Evolutionary conservation across 176 grass and related monocot species (phyloP), one percentile per base, ranked within the genome.

Genomic region (Raddia guianensis): DNA sequence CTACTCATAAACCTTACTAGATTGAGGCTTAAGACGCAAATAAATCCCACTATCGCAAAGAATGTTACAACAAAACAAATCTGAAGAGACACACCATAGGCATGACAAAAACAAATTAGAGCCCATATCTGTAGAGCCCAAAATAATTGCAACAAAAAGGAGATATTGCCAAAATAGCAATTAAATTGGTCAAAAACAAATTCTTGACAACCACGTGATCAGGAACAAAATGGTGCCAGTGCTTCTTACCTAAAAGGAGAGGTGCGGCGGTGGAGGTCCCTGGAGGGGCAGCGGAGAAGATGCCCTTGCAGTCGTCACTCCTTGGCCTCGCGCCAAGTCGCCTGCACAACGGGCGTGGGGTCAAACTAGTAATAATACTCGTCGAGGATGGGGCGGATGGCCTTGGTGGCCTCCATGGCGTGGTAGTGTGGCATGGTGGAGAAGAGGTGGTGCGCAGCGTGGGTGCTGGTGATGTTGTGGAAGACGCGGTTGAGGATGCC

Each of bases 341-440:
- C 95, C 84, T 86, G 67, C 21, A 49, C 84, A 3, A 98, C 88
- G 0, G 95, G 88, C 59, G 90, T 95, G 4, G 84, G 78, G 63
- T 98, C 95, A 45, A 91, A 95, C 84, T 95, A 81, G 84, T 98
- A 98, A 27, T 27, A 27, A 84, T 95, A 98, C 62, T 95, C 84
- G 5, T 90, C 92, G 12, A 98, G 91, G 77, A 98, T 82, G 20
- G 90, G 95, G 74, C 82, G 79, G 90, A 98, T 94, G 7, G 88
- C 92, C 88, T 87, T 89, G 49, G 95, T 98, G 0, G 92, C 95
- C 81, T 98, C 95, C 95, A 93, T 93, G 81, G 95, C 92, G 72
- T 98, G 88, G 84, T 95, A 98, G 88, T 98, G 95, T 7, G 95
- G 95, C 92, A 98, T 95, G 77, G 86, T 98, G 66, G 95, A 95